Percentiles rank a stretch among this genome's conserved stretches.
Conservation (phyloP, 345 rosid genomes). For the Eucalyptus lansdowneana region DNA sequence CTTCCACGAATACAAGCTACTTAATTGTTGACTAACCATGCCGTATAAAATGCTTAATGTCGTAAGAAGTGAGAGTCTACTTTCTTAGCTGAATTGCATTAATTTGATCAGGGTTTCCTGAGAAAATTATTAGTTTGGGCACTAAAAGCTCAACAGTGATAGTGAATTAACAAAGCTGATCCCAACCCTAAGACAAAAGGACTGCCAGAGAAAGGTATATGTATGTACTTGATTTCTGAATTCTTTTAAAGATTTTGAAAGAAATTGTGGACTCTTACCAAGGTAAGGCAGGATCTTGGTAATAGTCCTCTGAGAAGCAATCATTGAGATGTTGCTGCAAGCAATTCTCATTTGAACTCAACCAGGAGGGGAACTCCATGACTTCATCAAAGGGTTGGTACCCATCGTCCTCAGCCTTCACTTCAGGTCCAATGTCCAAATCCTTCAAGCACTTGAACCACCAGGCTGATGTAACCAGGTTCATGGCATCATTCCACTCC, state of each 20-base stretch:
- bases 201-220: neutral
- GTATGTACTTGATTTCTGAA: neutral
- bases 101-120: neutral
- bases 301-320: slow-evolving; percentile 31
- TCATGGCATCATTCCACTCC: slow-evolving; percentile 76
- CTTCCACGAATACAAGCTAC: neutral
- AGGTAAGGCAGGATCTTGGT: slow-evolving; percentile 58
- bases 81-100: neutral
- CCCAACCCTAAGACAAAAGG: neutral
- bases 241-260: neutral
- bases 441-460: slow-evolving; percentile 67
- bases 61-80: neutral
- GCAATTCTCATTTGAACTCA: slow-evolving; percentile 53
- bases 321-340: slow-evolving; percentile 49
- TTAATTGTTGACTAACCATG: neutral
- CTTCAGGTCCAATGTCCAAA: slow-evolving; percentile 28
- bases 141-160: neutral
- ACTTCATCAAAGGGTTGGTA: slow-evolving; percentile 56
- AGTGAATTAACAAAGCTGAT: neutral
- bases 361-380: slow-evolving; percentile 85
- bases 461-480: slow-evolving; percentile 63
- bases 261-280: slow-evolving; percentile 33
- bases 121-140: neutral
- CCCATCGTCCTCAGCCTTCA: slow-evolving; percentile 30
- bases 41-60: neutral